Conservation (phyloP, 1,139 yeast genomes). For the Pneumocystis oryctolagi region DNA sequence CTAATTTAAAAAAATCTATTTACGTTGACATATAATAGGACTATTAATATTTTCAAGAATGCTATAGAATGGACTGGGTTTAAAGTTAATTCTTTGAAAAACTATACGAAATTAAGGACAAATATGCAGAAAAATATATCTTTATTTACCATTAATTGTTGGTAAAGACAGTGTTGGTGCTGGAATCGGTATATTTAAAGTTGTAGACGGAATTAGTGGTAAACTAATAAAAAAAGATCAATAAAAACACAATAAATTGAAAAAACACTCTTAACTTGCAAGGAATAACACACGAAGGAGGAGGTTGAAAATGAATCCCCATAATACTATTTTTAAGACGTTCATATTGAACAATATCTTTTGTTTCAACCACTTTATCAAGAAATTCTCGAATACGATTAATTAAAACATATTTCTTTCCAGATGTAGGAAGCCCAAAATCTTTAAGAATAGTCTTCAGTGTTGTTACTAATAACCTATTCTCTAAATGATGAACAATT, state of each 20-base stretch:
- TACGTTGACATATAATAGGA: conserved; percentile 16
- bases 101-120: conserved; percentile 2
- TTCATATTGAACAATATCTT: conserved; percentile 3
- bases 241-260: neutral
- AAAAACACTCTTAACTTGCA: neutral
- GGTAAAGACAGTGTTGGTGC: neutral
- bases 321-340: conserved; percentile 4
- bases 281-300: neutral
- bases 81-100: conserved; percentile 13
- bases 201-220: neutral
- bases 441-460: conserved; percentile 9
- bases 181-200: neutral
- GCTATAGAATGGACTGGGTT: conserved; percentile 22
- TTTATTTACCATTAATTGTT: neutral
- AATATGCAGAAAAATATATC: neutral
- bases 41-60: conserved; percentile 16
- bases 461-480: conserved; percentile 7
- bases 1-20: neutral
- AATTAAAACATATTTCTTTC: conserved; percentile 7
- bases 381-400: conserved; percentile 6
- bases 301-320: neutral
- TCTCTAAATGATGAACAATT: conserved; percentile 6
- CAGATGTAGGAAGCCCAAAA: conserved; percentile 5
- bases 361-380: conserved; percentile 1
- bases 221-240: neutral